Conservation (phyloP, 331 rosid species). For the Stylosanthes scabra region DNA sequence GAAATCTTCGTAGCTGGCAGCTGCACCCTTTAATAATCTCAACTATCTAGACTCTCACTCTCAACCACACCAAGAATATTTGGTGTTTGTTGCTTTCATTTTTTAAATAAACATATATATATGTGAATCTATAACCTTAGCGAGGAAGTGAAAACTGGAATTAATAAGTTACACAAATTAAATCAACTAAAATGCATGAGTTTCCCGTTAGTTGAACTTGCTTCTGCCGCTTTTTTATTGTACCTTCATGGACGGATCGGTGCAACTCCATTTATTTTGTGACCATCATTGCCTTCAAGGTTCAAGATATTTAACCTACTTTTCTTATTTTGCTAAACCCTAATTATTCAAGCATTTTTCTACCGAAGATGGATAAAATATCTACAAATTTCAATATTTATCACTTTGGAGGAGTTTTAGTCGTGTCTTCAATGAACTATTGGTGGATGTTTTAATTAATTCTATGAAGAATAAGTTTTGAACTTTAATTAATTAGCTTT, state of each 20-base stretch:
- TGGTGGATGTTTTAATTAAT: too few relatives aligned
- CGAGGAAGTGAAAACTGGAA: background rate
- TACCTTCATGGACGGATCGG: constrained; percentile 30
- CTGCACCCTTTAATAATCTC: constrained; percentile 48
- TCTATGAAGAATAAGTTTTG: background rate
- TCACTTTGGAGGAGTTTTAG: too few relatives aligned
- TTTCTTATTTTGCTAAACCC: too few relatives aligned
- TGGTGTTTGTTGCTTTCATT: too few relatives aligned
- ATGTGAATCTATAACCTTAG: background rate
- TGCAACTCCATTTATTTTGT: background rate
- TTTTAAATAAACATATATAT: background rate
- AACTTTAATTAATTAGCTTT: background rate
- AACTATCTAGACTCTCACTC: too few relatives aligned
- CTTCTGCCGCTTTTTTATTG: constrained; percentile 15
- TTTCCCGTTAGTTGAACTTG: constrained; percentile 11
- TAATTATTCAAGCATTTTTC: too few relatives aligned
- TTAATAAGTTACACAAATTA: background rate
- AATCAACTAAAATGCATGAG: background rate
- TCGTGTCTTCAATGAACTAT: too few relatives aligned
- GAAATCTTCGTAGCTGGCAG: constrained; percentile 40
- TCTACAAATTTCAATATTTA: too few relatives aligned
- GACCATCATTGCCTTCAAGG: background rate
- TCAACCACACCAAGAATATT: background rate
- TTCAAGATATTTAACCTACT: background rate
- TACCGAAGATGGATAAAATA: too few relatives aligned